Base-by-base conservation (phyloP, 768 basidiomycete species). In the Russula earlei region DNA sequence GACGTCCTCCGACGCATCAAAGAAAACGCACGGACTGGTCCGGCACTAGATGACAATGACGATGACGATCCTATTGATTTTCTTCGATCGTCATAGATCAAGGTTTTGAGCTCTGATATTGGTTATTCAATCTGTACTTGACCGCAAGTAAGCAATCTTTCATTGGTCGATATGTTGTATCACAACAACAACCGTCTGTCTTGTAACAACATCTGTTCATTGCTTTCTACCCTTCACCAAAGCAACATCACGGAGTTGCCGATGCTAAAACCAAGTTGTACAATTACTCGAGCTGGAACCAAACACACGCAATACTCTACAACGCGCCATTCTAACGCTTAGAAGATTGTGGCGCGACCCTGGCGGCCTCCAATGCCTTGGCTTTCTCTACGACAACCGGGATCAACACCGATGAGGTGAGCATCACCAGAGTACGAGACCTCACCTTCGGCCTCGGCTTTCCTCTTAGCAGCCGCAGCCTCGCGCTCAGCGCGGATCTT, bases 401-500 rank as follows among this genome's bases (percentile, higher is more conserved):
- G 20, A 27, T 38, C 27, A 52, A 29, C 20, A 49, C 25, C 2
- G 15, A 27, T 11, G n/a, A 9, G 5, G 11, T 24, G 14, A 17
- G 19, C 29, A 9, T 11, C n/a, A 12, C 15, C 6, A 7, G 25
- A 15, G 17, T 1, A 14, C 20, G 12, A 15, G 2, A 46, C 11
- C 34, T 25, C 29, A 52, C 92, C 89, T 63, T 91, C 90, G 5
- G 83, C 77, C 66, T 95, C 94, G 0, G 93, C 93, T 72, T 90
- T 83, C 53, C 93, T 76, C 77, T 86, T 89, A 2, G 87, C 88
- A 45, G 84, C 83, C 1, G 93, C 92, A 40, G 82, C 86, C 59
- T 93, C 93, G 48, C 94, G 85, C 57, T 95, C 90, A 53, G 82
- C 84, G 57, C 80, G 81, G 65, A 98, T 90, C 81, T 84, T 87